Conservation (phyloP, 2,329 filamentous ascomycete species). For the Fusarium caatingaense region DNA sequence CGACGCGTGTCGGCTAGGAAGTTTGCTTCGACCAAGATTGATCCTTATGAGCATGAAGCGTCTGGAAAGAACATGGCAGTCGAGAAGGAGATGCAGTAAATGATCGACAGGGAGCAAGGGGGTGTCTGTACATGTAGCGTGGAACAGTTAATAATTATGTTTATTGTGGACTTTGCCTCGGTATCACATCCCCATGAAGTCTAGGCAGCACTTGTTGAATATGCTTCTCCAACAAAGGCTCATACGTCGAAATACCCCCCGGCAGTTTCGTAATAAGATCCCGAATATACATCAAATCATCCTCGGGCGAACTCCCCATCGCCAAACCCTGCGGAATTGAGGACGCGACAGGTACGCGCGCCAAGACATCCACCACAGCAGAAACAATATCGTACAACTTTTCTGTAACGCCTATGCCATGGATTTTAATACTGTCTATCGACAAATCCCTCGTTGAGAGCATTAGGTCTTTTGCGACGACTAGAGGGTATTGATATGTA, state of each 20-base stretch:
- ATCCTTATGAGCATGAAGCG: constrained; percentile 47
- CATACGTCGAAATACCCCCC: constrained; percentile 53
- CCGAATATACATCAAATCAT: constrained; percentile 54
- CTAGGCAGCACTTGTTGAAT: constrained; percentile 51
- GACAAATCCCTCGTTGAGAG: constrained; percentile 54
- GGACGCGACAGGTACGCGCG: constrained; percentile 53
- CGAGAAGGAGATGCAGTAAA: constrained; percentile 25
- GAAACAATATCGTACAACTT: constrained; percentile 60
- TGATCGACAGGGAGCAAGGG: rapidly evolving
- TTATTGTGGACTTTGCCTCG: not conserved
- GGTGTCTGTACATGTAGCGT: not conserved
- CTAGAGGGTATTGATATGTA: constrained; percentile 58
- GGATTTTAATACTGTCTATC: constrained; percentile 54
- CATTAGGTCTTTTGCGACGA: constrained; percentile 55
- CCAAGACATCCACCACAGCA: constrained; percentile 58
- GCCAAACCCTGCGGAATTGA: constrained; percentile 42
- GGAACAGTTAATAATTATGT: not conserved
- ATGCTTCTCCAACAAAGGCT: constrained; percentile 55
- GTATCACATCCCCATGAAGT: constrained; percentile 23
- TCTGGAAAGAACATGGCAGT: constrained; percentile 8
- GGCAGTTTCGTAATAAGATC: constrained; percentile 54
- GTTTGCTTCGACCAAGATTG: constrained; percentile 54
- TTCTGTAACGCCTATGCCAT: constrained; percentile 60
- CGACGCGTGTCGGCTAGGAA: constrained; percentile 53
- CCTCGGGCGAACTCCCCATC: constrained; percentile 48